Percentiles rank a stretch among this genome's conserved stretches.
Evolutionary conservation across 1,284 basidiomycete species (phyloP).

Genomic region (Microbotryomycetes sp.): DNA sequence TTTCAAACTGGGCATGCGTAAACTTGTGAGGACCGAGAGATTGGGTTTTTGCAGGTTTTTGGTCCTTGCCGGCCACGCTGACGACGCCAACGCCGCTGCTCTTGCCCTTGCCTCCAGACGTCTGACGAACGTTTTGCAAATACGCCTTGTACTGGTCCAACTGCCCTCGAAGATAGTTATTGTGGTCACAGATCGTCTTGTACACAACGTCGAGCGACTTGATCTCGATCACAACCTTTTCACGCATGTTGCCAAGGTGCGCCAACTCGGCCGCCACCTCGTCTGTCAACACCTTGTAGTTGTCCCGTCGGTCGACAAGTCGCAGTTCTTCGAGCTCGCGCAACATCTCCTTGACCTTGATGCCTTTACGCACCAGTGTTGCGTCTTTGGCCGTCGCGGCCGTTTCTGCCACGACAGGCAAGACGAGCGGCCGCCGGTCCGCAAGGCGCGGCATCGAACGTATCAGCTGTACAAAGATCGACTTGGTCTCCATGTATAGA

Average conservation of each 20-base stretch:
- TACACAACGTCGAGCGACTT: slow-evolving; percentile 89
- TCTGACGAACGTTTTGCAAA: slow-evolving; percentile 90
- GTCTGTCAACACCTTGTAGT: slow-evolving; percentile 91
- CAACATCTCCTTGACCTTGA: slow-evolving; percentile 99
- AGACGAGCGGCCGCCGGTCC: slow-evolving; percentile 79
- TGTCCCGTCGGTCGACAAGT: slow-evolving; percentile 73
- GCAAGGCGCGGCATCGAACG: slow-evolving; percentile 81
- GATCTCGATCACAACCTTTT: slow-evolving; percentile 90
- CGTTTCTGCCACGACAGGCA: slow-evolving; percentile 81
- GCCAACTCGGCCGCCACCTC: slow-evolving; percentile 91
- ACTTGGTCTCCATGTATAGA: slow-evolving; percentile 99
- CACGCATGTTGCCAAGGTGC: slow-evolving; percentile 89
- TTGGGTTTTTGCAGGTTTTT: slow-evolving; percentile 65
- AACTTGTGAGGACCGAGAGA: slow-evolving; percentile 92
- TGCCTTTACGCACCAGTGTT: slow-evolving; percentile 85
- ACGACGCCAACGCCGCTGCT: slow-evolving; percentile 77
- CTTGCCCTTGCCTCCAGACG: slow-evolving; percentile 62
- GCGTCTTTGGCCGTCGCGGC: slow-evolving; percentile 97
- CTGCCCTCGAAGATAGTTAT: slow-evolving; percentile 91
- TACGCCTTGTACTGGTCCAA: slow-evolving; percentile 99
- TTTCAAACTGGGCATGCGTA: slow-evolving; percentile 95
- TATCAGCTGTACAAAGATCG: slow-evolving; percentile 94
- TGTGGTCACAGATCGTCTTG: slow-evolving; percentile 98
- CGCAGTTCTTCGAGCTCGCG: slow-evolving; percentile 88
- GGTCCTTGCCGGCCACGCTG: slow-evolving; percentile 92